Evolutionary conservation across 306 rosid genomes (phyloP).

Genomic region (Quercus berberidifolia): DNA sequence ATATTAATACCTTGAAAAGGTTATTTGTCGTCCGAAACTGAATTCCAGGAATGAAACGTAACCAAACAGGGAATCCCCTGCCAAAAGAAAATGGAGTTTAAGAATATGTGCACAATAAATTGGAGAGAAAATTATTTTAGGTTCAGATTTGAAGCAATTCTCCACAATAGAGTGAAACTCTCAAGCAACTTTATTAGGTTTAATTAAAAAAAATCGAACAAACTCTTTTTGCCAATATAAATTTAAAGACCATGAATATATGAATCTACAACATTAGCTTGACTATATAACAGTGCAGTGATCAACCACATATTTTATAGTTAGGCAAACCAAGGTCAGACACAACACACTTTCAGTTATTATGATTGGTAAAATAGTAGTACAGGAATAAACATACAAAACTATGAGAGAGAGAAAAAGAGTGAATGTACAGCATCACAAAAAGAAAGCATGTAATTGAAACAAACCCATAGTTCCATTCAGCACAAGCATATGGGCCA

Average conservation of each 20-base stretch:
- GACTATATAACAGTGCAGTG: too few species aligned
- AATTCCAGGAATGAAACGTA: constrained; percentile 26
- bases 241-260: too few species aligned
- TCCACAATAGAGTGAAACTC: too few species aligned
- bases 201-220: too few species aligned
- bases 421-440: neutral
- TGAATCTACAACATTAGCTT: too few species aligned
- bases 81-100: neutral
- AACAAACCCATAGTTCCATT: neutral
- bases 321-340: too few species aligned
- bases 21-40: constrained; percentile 24
- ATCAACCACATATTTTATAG: too few species aligned
- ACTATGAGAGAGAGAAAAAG: neutral
- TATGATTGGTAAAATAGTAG: too few species aligned
- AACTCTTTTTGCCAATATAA: too few species aligned
- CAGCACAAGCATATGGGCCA: constrained; percentile 27
- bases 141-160: too few species aligned
- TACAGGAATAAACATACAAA: neutral
- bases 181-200: too few species aligned
- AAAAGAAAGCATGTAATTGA: neutral
- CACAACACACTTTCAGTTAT: too few species aligned
- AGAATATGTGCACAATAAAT: neutral
- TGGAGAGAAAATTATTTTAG: neutral
- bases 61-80: constrained; percentile 33
- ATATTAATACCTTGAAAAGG: constrained; percentile 23